These are phyloP conservation scores for Thelonectria rubi DNA, from an alignment of 2,329 filamentous ascomycete species.

Conservation along the genomic window DNA sequence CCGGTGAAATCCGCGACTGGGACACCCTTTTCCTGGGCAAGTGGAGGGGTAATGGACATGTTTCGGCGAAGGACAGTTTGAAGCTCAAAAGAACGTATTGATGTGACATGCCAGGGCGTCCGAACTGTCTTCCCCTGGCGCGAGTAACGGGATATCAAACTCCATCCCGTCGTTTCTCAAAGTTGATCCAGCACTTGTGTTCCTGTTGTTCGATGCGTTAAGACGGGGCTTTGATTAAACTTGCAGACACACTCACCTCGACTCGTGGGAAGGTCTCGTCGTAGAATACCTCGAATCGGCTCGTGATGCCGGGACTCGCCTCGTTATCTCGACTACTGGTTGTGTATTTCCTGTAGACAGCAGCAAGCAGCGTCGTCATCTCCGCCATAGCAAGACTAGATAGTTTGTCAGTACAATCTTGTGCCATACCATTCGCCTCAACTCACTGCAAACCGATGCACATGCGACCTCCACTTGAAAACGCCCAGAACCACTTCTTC, in stretches of 20 bases:
- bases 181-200: conserved; percentile 33
- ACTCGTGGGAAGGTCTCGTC: conserved; percentile 31
- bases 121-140: no score
- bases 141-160: neutral
- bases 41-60: no score
- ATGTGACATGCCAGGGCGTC: no score
- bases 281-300: conserved; percentile 36
- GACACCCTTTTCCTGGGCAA: no score
- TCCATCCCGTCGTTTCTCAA: conserved; percentile 4
- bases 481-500: conserved; percentile 40
- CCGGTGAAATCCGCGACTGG: no score
- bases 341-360: conserved; percentile 31
- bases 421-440: neutral
- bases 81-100: no score
- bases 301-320: conserved; percentile 32
- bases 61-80: no score
- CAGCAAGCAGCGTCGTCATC: conserved; percentile 33
- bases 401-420: neutral
- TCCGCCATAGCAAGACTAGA: conserved; percentile 35
- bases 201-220: conserved; percentile 7
- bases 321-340: conserved; percentile 28
- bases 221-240: accelerated
- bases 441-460: conserved; percentile 41
- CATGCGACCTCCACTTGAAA: conserved; percentile 39
- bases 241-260: conserved; percentile 10